Base-by-base conservation (phyloP, 2,329 filamentous ascomycete species). In the Calonectria leucothoes region DNA sequence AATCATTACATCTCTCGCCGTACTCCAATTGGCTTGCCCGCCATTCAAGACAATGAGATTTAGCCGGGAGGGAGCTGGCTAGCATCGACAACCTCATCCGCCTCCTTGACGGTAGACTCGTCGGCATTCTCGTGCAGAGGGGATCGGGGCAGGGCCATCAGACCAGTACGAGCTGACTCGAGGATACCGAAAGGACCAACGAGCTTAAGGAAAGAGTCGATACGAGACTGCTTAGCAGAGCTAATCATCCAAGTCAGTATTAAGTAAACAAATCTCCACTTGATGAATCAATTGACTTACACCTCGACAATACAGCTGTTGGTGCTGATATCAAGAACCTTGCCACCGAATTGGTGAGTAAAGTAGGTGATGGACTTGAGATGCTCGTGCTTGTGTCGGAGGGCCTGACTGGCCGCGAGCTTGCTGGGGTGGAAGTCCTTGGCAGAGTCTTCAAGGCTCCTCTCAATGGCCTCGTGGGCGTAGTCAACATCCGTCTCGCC, bases 231-330 rank as follows among this genome's bases (percentile, higher is more conserved):
- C 87, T 99, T 99, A 73, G 97, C 97, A 68, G 95, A 98, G 10
- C 94, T 95, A 79, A 65, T 72, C 35, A 39, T 39, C 23, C 27
- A 66, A 68, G 76, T 85, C 48, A 83, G 81, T 69, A 72, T 71
- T 14, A 45, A 57, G n/a, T 35, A 23, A 57, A 23, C 11, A 20
- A 64, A n/a, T 23, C 23, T 1, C 27, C 11, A n/a, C 51, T 4
- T 5, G 17, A 29, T 33, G 20, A 66, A 67, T 12, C 2, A 29
- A 23, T 37, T 15, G 35, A 91, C 94, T 90, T 91, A 96, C 94
- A 99, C 86, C 86, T 99, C 97, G 73, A 99, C 96, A 84, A 98
- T 98, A 87, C 97, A 98, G 87, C 97, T 98, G 86, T 95, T 98
- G 67, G 95, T 98, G 89, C 95, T 98, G 81, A 99, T 98, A 85